A percentile compares a stretch with the other conserved stretches of the same genome.
Conservation (phyloP, 768 basidiomycete genomes). For the Calvatia gigantea region DNA sequence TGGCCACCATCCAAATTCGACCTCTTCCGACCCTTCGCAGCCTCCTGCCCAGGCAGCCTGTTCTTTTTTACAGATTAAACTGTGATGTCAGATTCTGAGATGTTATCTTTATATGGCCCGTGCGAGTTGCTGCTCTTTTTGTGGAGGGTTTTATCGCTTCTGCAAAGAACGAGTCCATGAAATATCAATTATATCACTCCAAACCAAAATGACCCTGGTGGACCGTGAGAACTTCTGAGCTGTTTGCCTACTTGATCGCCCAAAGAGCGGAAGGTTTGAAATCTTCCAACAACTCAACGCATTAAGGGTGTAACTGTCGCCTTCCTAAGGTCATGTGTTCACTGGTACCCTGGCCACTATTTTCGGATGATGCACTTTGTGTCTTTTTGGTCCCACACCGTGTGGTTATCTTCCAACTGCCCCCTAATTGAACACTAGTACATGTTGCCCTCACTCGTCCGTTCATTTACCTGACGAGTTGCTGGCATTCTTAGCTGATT, state of each 20-base stretch:
- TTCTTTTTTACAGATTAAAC: constrained; percentile 50
- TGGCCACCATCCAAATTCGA: constrained; percentile 83
- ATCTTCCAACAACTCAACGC: too few relatives aligned
- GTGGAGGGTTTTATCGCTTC: constrained; percentile 49
- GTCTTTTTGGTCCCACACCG: neutral
- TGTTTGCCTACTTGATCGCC: too few relatives aligned
- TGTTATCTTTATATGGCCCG: constrained; percentile 23
- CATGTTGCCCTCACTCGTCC: neutral
- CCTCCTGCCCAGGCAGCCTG: constrained; percentile 67
- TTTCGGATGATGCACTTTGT: neutral
- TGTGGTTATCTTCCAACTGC: neutral
- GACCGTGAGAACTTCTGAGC: too few relatives aligned
- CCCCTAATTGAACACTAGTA: neutral
- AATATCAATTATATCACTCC: too few relatives aligned
- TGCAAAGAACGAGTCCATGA: constrained; percentile 73
- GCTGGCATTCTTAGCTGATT: neutral
- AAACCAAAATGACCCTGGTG: too few relatives aligned
- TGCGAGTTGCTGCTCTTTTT: constrained; percentile 26
- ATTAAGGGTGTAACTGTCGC: too few relatives aligned
- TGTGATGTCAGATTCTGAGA: constrained; percentile 45
- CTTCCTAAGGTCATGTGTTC: neutral
- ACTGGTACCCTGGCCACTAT: neutral
- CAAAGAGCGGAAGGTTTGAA: too few relatives aligned
- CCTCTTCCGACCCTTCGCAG: constrained; percentile 71
- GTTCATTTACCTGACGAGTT: neutral